A percentile compares a stretch with the other conserved stretches of the same genome.
Conservation (phyloP, 2,329 filamentous ascomycete species). For the Sarocladiaceae sp. region DNA sequence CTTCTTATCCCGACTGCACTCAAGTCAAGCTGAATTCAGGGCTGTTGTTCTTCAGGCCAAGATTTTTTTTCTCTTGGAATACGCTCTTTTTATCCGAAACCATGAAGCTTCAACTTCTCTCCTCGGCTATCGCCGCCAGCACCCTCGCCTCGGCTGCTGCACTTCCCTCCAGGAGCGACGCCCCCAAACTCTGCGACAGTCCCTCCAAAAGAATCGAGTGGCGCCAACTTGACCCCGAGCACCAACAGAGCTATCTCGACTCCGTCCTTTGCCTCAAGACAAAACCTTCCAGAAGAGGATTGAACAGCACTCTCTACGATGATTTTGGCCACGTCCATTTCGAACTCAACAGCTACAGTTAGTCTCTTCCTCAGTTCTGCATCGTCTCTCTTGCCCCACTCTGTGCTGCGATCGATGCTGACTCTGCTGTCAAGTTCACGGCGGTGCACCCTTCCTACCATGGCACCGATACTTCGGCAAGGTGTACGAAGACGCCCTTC, state of each 20-base stretch:
- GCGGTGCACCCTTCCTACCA: constrained; percentile 24
- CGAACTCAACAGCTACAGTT: constrained; percentile 13
- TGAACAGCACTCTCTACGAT: constrained; percentile 23
- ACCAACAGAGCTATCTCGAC: constrained; percentile 18
- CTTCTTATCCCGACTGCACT: no score
- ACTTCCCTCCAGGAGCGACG: neutral
- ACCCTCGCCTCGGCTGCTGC: constrained; percentile 5
- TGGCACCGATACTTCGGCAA: constrained; percentile 32
- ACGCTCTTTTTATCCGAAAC: neutral
- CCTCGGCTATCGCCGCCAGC: neutral
- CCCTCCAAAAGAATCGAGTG: constrained; percentile 11
- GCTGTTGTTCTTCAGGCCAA: no score
- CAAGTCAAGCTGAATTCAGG: no score
- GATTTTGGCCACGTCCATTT: constrained; percentile 21
- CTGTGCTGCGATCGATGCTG: neutral
- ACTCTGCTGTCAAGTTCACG: neutral
- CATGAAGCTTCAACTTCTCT: constrained; percentile 2
- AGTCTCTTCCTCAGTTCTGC: constrained; percentile 21
- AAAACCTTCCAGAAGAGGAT: constrained; percentile 20
- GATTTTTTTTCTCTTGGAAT: no score
- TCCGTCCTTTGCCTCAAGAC: constrained; percentile 24
- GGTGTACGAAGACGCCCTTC: constrained; percentile 24
- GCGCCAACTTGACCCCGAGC: constrained; percentile 1
- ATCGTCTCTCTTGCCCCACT: neutral
- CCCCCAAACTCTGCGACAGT: neutral